A percentile compares a stretch with the other conserved stretches of the same genome.
phyloP scores from a whole-genome alignment of 352 stramenopile genomes.

The Plasmopara muralis region DNA sequence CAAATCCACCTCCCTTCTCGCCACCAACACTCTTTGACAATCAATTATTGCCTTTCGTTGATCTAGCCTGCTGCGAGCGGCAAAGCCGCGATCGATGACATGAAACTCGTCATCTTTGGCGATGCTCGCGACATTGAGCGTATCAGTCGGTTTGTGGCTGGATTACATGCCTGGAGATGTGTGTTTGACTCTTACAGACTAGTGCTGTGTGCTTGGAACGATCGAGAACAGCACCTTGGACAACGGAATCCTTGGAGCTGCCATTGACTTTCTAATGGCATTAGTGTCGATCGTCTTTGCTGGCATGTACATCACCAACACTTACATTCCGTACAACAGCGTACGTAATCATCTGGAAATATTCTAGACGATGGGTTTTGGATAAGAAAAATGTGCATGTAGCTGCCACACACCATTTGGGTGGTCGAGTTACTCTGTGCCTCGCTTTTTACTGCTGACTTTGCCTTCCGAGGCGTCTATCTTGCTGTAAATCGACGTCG shows the following conservation, averaged over 20 bases:
- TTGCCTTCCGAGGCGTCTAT: slow-evolving; percentile 64
- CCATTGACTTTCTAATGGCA: slow-evolving; percentile 56
- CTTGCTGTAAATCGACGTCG: slow-evolving; percentile 49
- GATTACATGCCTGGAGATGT: too few species aligned
- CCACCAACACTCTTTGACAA: too few species aligned
- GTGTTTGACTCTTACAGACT: too few species aligned
- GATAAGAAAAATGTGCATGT: slow-evolving; percentile 3
- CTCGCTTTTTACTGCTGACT: slow-evolving; percentile 56
- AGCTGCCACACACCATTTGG: slow-evolving; percentile 71
- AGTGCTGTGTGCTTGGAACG: slow-evolving; percentile 1
- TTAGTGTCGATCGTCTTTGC: slow-evolving; percentile 53
- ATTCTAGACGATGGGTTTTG: neutral
- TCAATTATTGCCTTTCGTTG: neutral
- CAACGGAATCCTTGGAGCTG: slow-evolving; percentile 64
- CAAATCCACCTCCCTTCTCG: too few species aligned
- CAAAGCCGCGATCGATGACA: slow-evolving; percentile 15
- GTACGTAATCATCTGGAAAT: slow-evolving; percentile 17
- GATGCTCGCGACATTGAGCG: slow-evolving; percentile 30
- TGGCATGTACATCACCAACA: slow-evolving; percentile 67
- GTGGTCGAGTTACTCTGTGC: slow-evolving; percentile 59
- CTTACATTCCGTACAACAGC: slow-evolving; percentile 58
- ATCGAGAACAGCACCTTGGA: slow-evolving; percentile 51
- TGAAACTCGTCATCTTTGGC: slow-evolving; percentile 12
- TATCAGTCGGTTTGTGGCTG: slow-evolving; percentile 26
- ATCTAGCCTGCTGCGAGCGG: slow-evolving; percentile 9